Evolutionary conservation across 345 rosid genomes (phyloP).

Genomic region (Boechera retrofracta): DNA sequence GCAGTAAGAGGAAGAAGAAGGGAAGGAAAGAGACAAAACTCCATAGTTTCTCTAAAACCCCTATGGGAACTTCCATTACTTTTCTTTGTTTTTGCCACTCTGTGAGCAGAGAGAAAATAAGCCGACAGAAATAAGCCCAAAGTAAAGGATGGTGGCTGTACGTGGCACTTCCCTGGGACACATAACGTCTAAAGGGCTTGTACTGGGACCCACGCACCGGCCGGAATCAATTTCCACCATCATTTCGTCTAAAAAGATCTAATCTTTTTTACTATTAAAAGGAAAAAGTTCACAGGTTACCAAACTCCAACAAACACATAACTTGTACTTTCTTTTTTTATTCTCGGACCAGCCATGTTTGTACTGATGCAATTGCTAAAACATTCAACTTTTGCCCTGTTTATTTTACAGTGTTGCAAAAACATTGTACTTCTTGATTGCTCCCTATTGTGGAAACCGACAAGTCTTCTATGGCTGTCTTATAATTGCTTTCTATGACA

Average conservation of each 20-base stretch:
- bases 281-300: no score
- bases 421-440: no score
- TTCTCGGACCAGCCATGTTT: no score
- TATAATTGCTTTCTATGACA: no score
- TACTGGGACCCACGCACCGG: background rate
- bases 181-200: background rate
- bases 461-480: no score
- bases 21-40: conserved; percentile 73
- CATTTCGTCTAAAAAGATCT: background rate
- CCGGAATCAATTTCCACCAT: no score
- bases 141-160: conserved; percentile 10
- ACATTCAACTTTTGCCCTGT: no score
- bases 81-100: background rate
- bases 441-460: no score
- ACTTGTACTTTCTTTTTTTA: no score
- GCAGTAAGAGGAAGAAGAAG: conserved; percentile 63
- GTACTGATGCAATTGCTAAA: no score
- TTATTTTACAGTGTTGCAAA: no score
- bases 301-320: no score
- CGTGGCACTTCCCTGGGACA: conserved; percentile 34
- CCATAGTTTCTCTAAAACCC: conserved; percentile 70
- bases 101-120: background rate
- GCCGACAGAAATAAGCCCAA: conserved; percentile 29
- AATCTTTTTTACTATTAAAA: background rate
- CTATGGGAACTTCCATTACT: conserved; percentile 63